A percentile compares a stretch with the other conserved stretches of the same genome.
phyloP scores from a whole-genome alignment of 2,329 filamentous ascomycete species.

The Colletotrichum acutatum region DNA sequence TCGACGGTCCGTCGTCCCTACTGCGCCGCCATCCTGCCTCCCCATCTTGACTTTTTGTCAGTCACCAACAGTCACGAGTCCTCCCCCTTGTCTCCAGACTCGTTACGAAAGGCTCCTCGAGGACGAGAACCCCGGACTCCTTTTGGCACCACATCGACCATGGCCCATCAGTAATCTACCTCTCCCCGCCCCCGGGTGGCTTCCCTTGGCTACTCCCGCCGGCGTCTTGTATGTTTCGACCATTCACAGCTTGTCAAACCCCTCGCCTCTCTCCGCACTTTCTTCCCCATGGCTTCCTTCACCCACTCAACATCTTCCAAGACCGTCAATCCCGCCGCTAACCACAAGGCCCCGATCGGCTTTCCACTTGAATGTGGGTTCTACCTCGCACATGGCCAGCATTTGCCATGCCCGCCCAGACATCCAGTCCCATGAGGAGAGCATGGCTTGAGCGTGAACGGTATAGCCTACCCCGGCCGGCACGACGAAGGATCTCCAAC shows the following conservation, averaged over 20 bases:
- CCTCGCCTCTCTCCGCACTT: conserved; percentile 17
- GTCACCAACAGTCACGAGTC: neutral
- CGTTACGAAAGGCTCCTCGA: neutral
- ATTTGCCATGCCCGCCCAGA: neutral
- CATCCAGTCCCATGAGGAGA: conserved; percentile 18
- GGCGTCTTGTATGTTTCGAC: neutral
- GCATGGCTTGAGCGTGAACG: conserved; percentile 12
- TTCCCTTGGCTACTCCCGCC: neutral
- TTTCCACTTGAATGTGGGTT: conserved; percentile 12
- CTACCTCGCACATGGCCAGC: conserved; percentile 15
- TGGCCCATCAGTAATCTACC: neutral
- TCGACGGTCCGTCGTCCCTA: conserved; percentile 34
- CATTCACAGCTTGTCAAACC: conserved; percentile 21
- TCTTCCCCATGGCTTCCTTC: neutral
- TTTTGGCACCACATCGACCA: neutral
- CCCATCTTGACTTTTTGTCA: neutral
- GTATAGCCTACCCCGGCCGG: neutral
- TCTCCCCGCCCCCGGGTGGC: neutral
- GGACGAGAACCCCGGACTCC: neutral
- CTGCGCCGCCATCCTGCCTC: conserved; percentile 1
- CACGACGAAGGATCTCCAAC: conserved; percentile 4
- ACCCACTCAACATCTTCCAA: conserved; percentile 30
- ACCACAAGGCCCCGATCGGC: conserved; percentile 9
- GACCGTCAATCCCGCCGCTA: conserved; percentile 35
- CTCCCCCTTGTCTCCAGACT: neutral